Evolutionary conservation across 2,329 filamentous ascomycete species (phyloP).

Genomic region (Pestalotiopsis sp.): DNA sequence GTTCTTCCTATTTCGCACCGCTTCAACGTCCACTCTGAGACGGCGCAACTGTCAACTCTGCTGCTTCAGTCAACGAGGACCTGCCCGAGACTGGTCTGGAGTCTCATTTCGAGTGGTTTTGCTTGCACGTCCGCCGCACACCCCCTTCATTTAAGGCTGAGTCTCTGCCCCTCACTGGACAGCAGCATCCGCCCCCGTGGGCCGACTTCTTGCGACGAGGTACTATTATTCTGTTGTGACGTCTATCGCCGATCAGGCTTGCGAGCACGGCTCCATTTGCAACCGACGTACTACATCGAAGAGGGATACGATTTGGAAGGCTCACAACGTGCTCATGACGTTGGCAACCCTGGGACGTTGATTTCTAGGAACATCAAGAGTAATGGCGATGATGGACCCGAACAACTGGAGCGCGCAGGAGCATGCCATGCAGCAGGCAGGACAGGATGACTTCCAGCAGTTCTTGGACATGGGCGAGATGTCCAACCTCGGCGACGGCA

Average conservation of each 20-base stretch:
- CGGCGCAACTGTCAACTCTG: background rate
- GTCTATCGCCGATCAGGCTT: background rate
- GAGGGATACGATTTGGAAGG: background rate
- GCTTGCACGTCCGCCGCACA: background rate
- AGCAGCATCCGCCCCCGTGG: background rate
- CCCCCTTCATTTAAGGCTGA: background rate
- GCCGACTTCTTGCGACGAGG: background rate
- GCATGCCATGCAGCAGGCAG: slow-evolving; percentile 48
- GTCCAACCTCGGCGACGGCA: slow-evolving; percentile 49
- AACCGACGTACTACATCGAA: background rate
- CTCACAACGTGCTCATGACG: slow-evolving; percentile 4
- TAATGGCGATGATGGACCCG: slow-evolving; percentile 51
- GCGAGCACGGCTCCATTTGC: background rate
- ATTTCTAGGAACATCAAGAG: slow-evolving; percentile 1
- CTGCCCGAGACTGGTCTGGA: background rate
- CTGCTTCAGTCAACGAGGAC: background rate
- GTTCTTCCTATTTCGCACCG: background rate
- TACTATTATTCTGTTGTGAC: background rate
- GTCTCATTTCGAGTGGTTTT: background rate
- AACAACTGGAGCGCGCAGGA: slow-evolving; percentile 57
- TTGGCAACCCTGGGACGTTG: background rate
- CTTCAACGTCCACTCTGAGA: background rate
- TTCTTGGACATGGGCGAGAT: slow-evolving; percentile 63
- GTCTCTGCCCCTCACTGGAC: background rate
- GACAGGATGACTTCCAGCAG: slow-evolving; percentile 64